A percentile compares a stretch with the other conserved stretches of the same genome.
These are phyloP conservation scores for Hirschfeldia incana DNA, from an alignment of 345 rosid species.

Conservation along the genomic window DNA sequence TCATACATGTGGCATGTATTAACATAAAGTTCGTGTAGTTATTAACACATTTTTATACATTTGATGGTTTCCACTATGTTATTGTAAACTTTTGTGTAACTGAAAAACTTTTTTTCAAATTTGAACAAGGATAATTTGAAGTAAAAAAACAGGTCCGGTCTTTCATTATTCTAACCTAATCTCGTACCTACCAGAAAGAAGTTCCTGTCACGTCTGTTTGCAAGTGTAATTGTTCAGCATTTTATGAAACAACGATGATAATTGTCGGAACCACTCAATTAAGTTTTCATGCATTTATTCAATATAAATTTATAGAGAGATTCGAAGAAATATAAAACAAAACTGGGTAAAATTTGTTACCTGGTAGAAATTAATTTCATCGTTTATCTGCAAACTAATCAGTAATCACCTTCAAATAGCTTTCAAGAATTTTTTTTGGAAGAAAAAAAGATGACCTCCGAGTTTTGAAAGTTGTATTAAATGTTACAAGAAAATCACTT, in stretches of 20 bases:
- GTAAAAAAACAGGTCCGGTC: not conserved
- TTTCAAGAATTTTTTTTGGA: not conserved
- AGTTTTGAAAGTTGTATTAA: not conserved
- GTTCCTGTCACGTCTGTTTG: slow-evolving; percentile 1
- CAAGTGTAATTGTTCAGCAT: not conserved
- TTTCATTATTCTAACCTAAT: slow-evolving; percentile 21
- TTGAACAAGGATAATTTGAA: not conserved
- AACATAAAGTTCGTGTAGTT: too few species aligned
- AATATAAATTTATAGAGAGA: not conserved
- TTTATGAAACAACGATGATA: not conserved
- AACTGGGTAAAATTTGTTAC: not conserved
- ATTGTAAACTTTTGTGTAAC: too few species aligned
- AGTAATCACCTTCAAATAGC: not conserved
- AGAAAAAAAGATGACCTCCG: not conserved
- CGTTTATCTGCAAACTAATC: not conserved
- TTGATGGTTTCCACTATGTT: too few species aligned
- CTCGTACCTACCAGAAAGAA: slow-evolving; percentile 27
- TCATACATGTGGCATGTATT: too few species aligned
- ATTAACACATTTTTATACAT: too few species aligned
- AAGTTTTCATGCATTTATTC: not conserved
- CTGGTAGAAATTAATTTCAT: not conserved
- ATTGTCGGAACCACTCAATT: not conserved
- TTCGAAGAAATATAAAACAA: not conserved
- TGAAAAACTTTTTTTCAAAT: too few species aligned
- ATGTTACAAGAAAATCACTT: not conserved